Base-by-base conservation (phyloP, 2,329 filamentous ascomycete genomes). In the Phyllosticta capitalensis region DNA sequence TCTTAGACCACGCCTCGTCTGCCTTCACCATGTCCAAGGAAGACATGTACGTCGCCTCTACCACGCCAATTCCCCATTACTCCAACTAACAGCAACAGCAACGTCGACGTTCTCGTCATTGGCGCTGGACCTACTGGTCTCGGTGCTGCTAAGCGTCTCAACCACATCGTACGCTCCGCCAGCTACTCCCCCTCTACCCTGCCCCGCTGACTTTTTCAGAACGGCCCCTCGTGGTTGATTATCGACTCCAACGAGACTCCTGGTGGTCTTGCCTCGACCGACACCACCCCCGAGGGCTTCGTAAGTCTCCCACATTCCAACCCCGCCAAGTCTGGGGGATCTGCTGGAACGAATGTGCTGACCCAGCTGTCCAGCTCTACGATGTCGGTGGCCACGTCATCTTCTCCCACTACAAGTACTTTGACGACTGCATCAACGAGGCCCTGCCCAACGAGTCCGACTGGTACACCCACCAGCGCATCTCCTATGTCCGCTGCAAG, bases 391-490 rank as follows among this genome's bases (percentile, higher is more conserved):
- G 92, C 69, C 92, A 96, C 78, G 92, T 96, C 78, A 96, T 96
- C 79, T 96, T 96, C 84, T 96, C 92, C 68, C 92, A 96, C 84
- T 99, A 99, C 88, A 96, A 96, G 81, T 99, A 99, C 85, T 99
- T 99, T 75, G 94, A 99, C 79, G 94, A 99, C 81, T 95, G 90
- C 81, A 87, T 99, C 73, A 84, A 97, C 75, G 94, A 99, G 82
- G 94, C 94, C 57, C 86, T 99, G 50, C 94, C 94, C 69, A 90
- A 90, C 72, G 85, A 91, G 61, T 87, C 90, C 62, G 94, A 99
- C 80, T 99, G 94, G 94, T 97, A 88, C 79, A 90, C 86, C 65
- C 94, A 99, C 81, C 88, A 99, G 82, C 92, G 94, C 74, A 94
- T 99, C 78, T 99, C 94, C 64, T 99, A 99, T 75, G 92, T 99